Evolutionary conservation across 1,284 basidiomycete species (phyloP).

Genomic region (Chiua sp.): DNA sequence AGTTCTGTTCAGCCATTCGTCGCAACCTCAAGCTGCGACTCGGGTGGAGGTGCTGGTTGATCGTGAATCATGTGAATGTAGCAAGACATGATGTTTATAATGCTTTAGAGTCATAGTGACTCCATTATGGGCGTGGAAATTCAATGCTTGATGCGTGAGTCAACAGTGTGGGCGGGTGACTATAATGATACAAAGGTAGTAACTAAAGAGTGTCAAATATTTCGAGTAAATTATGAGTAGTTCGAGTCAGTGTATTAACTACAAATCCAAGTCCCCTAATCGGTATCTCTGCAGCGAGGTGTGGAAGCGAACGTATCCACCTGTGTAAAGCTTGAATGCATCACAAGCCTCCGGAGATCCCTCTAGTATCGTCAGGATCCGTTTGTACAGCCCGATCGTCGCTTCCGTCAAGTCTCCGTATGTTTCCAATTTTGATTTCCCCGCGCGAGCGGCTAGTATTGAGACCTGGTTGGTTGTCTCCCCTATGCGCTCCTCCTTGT

Average conservation of each 20-base stretch:
- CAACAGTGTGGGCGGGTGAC: no score
- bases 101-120: no score
- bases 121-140: no score
- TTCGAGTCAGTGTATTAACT: neutral
- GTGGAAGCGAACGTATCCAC: constrained; percentile 30
- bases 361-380: constrained; percentile 25
- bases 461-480: constrained; percentile 43
- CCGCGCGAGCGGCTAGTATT: constrained; percentile 27
- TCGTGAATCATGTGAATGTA: no score
- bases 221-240: no score
- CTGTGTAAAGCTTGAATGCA: constrained; percentile 18
- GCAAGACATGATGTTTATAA: no score
- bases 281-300: constrained; percentile 21
- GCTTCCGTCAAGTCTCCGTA: constrained; percentile 30
- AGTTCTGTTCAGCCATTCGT: neutral
- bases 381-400: constrained; percentile 20
- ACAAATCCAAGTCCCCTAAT: constrained; percentile 24
- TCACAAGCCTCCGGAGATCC: constrained; percentile 21
- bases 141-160: no score
- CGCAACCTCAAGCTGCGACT: no score
- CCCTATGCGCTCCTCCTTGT: constrained; percentile 44
- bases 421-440: constrained; percentile 30
- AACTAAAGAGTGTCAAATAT: no score
- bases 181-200: no score
- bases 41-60: no score